Evolutionary conservation across 2,329 filamentous ascomycete species (phyloP).

Genomic region (Alternaria solani): DNA sequence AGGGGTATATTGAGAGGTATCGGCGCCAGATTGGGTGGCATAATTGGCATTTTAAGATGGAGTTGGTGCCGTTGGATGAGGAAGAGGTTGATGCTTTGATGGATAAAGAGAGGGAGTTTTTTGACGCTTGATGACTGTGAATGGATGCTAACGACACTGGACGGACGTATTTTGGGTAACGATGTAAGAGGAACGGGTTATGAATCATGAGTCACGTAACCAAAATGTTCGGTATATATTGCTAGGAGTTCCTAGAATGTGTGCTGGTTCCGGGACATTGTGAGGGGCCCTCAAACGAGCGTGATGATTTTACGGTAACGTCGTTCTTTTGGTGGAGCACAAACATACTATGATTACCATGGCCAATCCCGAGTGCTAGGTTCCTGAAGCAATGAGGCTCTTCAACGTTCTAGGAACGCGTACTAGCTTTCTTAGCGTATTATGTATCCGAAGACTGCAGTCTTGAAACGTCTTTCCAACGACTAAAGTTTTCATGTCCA

Average conservation of each 20-base stretch:
- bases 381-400: neutral
- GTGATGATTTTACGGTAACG: no score
- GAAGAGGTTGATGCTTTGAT: slow-evolving; percentile 25
- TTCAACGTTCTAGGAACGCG: neutral
- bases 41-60: slow-evolving; percentile 22
- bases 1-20: slow-evolving; percentile 23
- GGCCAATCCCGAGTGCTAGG: neutral
- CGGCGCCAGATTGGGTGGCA: slow-evolving; percentile 10
- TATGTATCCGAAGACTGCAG: neutral
- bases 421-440: neutral
- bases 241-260: neutral
- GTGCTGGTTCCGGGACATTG: neutral
- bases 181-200: neutral
- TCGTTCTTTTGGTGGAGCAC: no score
- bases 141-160: neutral
- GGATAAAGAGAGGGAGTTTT: slow-evolving; percentile 24
- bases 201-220: neutral
- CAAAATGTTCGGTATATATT: neutral
- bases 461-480: neutral
- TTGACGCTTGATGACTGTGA: slow-evolving; percentile 12
- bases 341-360: no score
- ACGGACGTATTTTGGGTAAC: neutral
- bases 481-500: neutral
- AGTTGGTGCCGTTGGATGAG: slow-evolving; percentile 7
- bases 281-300: neutral